Conservation (phyloP, 768 basidiomycete genomes). For the Lyophyllum decastes region DNA sequence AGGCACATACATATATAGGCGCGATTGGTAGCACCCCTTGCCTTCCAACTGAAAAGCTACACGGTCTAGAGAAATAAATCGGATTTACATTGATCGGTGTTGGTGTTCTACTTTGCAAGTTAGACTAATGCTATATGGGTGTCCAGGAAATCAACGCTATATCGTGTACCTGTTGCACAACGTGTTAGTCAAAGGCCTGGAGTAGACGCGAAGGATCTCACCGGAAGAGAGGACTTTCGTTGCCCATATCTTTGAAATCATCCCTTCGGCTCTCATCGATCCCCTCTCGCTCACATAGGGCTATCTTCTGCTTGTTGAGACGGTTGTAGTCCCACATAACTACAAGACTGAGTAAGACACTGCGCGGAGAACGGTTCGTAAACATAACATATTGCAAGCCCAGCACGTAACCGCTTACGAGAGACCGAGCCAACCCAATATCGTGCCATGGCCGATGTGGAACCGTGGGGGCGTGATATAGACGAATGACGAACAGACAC, state of each 20-base stretch:
- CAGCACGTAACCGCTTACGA: constrained; percentile 28
- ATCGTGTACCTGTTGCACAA: neutral
- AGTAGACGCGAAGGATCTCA: constrained; percentile 16
- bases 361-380: constrained; percentile 6
- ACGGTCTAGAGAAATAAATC: too few relatives aligned
- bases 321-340: constrained; percentile 51
- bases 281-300: constrained; percentile 40
- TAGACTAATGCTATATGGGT: too few relatives aligned
- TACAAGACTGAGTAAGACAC: constrained; percentile 37
- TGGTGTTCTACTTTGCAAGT: too few relatives aligned
- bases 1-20: too few relatives aligned
- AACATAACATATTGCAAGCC: neutral
- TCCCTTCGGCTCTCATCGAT: constrained; percentile 40
- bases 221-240: constrained; percentile 59
- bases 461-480: constrained; percentile 39
- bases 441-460: constrained; percentile 36
- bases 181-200: neutral
- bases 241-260: constrained; percentile 51
- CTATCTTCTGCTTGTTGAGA: constrained; percentile 51
- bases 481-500: constrained; percentile 43
- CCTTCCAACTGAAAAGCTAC: too few relatives aligned
- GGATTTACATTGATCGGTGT: too few relatives aligned
- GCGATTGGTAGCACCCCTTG: too few relatives aligned
- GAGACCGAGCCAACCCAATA: constrained; percentile 29
- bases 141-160: neutral